Conservation (phyloP, 2,329 filamentous ascomycete species). For the Trichoderma hamatum region DNA sequence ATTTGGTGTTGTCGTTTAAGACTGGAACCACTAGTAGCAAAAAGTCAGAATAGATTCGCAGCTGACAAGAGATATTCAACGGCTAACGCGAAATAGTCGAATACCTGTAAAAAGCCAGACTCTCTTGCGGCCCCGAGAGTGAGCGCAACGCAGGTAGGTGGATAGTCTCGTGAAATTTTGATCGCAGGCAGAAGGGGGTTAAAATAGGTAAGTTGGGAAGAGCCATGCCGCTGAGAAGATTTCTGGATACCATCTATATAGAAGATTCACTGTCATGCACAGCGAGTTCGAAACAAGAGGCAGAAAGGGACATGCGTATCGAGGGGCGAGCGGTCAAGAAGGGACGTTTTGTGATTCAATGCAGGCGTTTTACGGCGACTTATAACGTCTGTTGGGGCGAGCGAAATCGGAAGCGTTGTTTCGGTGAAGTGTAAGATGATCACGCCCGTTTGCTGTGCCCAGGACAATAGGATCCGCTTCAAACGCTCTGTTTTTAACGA, state of each 20-base stretch:
- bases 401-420: not conserved
- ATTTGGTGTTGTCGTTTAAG: not conserved
- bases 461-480: not conserved
- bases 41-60: not conserved
- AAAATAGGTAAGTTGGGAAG: not conserved
- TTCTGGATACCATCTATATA: not conserved
- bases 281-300: not conserved
- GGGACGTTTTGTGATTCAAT: constrained; percentile 24
- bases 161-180: not conserved
- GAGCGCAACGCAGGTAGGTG: not conserved
- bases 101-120: not conserved
- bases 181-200: not conserved
- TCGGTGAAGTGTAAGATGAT: not conserved
- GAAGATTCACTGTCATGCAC: constrained; percentile 23
- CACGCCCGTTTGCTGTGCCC: not conserved
- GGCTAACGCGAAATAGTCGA: not conserved
- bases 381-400: not conserved
- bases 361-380: not conserved
- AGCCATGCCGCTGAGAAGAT: not conserved
- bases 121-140: not conserved
- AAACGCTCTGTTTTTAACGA: not conserved
- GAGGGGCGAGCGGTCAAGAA: constrained; percentile 13
- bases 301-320: not conserved
- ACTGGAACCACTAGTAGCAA: not conserved
- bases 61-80: not conserved